Evolutionary conservation across 2,329 filamentous ascomycete genomes (phyloP), one percentile per base, ranked within the genome.

Genomic region (Chaetothyriales sp.): DNA sequence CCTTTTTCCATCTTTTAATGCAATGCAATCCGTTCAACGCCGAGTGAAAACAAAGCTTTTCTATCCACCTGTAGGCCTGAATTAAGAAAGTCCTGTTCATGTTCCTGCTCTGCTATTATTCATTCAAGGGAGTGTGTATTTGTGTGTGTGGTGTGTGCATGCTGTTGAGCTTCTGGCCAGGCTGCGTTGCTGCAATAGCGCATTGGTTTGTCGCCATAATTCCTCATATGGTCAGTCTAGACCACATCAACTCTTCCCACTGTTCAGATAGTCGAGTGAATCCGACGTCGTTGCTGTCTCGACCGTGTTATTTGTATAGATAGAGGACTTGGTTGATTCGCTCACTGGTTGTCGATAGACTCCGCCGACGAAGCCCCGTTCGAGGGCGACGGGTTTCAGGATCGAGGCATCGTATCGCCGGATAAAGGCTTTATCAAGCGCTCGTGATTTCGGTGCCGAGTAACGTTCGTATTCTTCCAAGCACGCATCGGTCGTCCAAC

Each of bases 401-500:
- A 49, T 39, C 5, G 54, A 49, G 12, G 55, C 52, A 46, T 61
- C 55, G 50, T 58, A 61, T 15, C 53, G 51, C 43, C 48, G 36
- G 20, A 61, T 60, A 48, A 61, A 61, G 36, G 49, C 52, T 32
- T 59, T 58, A 51, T 61, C 59, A 39, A 60, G 47, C 5, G 66
- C 62, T 26, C 76, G 71, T 15, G 71, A 67, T 53, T 78, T 78
- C 0, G 68, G 67, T 36, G 63, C 65, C 0, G 75, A 71, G 58
- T 81, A 89, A 1, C 70, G 69, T 55, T 74, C 71, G 69, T 94
- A 95, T 66, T 95, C 89, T 48, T 78, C 73, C 36, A 92, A 65
- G 36, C 85, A 77, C 15, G 71, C 69, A 1, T 74, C 65, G 1
- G 79, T 64, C 18, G 79, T 70, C 80, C 84, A 86, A 12, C 83